A percentile compares a stretch with the other conserved stretches of the same genome.
Evolutionary conservation across 2,329 filamentous ascomycete species (phyloP).

Genomic region (Aureobasidium pullulans): DNA sequence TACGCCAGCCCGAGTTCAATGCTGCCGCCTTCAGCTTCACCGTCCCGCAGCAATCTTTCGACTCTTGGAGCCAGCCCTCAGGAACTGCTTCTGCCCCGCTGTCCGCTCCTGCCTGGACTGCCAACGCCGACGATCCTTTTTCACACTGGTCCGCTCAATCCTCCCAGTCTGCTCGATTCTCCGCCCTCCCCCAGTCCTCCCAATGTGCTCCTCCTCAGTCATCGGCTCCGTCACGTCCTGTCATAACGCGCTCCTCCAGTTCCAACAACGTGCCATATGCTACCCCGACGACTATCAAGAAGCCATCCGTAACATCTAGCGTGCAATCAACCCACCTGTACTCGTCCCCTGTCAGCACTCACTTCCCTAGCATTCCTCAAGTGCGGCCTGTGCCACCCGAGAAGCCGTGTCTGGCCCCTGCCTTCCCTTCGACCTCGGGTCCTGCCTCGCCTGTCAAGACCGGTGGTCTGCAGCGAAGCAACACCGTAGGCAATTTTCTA

Average conservation of each 20-base stretch:
- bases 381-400: background rate
- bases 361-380: conserved; percentile 12
- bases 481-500: conserved; percentile 33
- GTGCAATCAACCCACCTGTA: conserved; percentile 42
- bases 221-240: background rate
- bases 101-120: conserved; percentile 10
- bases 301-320: conserved; percentile 19
- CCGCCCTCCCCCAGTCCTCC: background rate
- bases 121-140: conserved; percentile 1
- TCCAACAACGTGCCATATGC: conserved; percentile 13
- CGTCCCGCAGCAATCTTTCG: background rate
- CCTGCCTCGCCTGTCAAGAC: background rate
- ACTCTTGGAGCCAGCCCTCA: conserved; percentile 2
- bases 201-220: background rate
- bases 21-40: background rate
- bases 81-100: conserved; percentile 16
- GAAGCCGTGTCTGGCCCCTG: background rate
- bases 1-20: background rate
- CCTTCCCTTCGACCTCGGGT: background rate
- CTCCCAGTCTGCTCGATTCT: background rate
- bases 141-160: background rate
- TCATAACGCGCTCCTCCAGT: conserved; percentile 20
- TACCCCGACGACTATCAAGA: background rate
- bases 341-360: conserved; percentile 25
- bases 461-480: conserved; percentile 36